Evolutionary conservation across 176 grass and related monocot species (phyloP).

Genomic region (bread wheat (Triticum aestivum)): IWGSC_CS_RefSeq_v2.1 NC_057799.1:612705252-612705751

Average conservation of each 20-base stretch:
- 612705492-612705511: not conserved
- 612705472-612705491: not conserved
- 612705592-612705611: not conserved
- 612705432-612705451: not conserved
- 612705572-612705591: not conserved
- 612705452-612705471: not conserved
- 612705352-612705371: not conserved
- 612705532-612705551: not conserved
- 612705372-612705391: not conserved
- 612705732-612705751: conserved; percentile 47
- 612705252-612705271: not conserved
- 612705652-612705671: not conserved
- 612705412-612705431: not conserved
- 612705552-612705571: not conserved
- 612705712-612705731: conserved; percentile 33
- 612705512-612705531: not conserved
- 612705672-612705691: not conserved
- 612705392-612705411: not conserved
- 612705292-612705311: conserved; percentile 4
- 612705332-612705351: not conserved
- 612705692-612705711: conserved; percentile 37
- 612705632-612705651: not conserved
- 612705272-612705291: not conserved
- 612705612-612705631: conserved; percentile 7
- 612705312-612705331: not conserved